Conservation (phyloP, 1,284 basidiomycete genomes). For the Tilletia caries region DNA sequence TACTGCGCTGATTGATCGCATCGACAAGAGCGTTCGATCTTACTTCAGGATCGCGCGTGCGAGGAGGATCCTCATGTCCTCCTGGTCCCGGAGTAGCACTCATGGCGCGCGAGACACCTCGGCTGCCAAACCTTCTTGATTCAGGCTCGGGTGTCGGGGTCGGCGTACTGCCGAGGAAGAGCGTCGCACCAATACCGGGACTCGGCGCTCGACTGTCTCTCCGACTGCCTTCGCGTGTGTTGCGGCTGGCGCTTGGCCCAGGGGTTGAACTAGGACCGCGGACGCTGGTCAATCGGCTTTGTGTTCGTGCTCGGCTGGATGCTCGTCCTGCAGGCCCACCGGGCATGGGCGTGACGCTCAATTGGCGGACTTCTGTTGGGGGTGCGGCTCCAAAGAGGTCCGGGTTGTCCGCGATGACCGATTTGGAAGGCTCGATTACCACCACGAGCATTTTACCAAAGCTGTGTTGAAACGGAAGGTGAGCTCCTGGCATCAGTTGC, state of each 20-base stretch:
- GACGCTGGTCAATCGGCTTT: conserved; percentile 19
- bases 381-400: conserved; percentile 32
- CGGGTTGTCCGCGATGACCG: conserved; percentile 27
- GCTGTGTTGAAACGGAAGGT: conserved; percentile 31
- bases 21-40: background rate
- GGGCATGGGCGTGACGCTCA: conserved; percentile 29
- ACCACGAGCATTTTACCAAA: conserved; percentile 46
- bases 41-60: background rate
- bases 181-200: conserved; percentile 20
- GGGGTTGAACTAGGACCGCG: too few relatives aligned
- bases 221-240: conserved; percentile 5
- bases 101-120: conserved; percentile 8
- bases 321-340: conserved; percentile 24
- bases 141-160: conserved; percentile 24
- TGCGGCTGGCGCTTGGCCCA: background rate
- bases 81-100: conserved; percentile 8
- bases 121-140: conserved; percentile 13
- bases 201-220: conserved; percentile 12
- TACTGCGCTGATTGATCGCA: conserved; percentile 10
- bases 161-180: conserved; percentile 36
- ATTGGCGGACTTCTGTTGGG: conserved; percentile 29
- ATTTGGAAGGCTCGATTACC: conserved; percentile 36
- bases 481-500: conserved; percentile 22
- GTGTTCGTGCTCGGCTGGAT: conserved; percentile 24
- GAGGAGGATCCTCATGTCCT: background rate